These are phyloP conservation scores for Cladosporium sp. DNA, from an alignment of 2,329 filamentous ascomycete genomes.

Conservation along the genomic window DNA sequence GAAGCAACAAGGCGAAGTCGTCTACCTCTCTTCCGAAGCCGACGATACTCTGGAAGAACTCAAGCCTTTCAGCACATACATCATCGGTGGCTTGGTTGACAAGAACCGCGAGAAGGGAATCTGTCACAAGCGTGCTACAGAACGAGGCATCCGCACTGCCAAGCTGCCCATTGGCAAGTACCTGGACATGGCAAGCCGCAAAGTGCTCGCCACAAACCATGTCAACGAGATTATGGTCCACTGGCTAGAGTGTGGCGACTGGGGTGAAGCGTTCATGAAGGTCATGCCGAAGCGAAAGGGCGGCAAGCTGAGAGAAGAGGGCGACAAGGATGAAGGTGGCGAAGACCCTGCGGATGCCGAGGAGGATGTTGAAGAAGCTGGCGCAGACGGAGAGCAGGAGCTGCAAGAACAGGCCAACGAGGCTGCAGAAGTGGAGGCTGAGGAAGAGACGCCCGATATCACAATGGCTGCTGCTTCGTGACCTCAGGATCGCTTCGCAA, in stretches of 20 bases:
- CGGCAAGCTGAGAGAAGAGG: constrained; percentile 59
- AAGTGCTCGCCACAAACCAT: constrained; percentile 90
- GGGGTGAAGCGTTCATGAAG: constrained; percentile 83
- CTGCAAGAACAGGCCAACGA: constrained; percentile 7
- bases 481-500: background rate
- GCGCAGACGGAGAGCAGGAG: constrained; percentile 20
- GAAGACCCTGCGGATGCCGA: constrained; percentile 22
- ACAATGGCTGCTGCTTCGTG: constrained; percentile 6
- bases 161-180: constrained; percentile 94
- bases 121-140: constrained; percentile 78
- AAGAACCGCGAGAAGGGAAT: constrained; percentile 95
- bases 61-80: constrained; percentile 85
- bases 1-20: constrained; percentile 55
- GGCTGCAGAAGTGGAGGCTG: background rate
- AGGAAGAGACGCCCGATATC: background rate
- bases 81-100: constrained; percentile 92
- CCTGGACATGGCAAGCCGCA: constrained; percentile 83
- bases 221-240: constrained; percentile 95
- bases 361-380: constrained; percentile 21
- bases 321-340: constrained; percentile 20
- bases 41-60: constrained; percentile 78
- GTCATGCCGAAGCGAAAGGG: constrained; percentile 92
- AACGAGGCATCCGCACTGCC: constrained; percentile 78
- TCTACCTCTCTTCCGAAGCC: constrained; percentile 94
- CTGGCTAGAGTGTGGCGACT: constrained; percentile 88